Evolutionary conservation across 495 filamentous ascomycete species (phyloP), one percentile per base, ranked within the genome.

Genomic region (Thermothielavioides terrestris): DNA sequence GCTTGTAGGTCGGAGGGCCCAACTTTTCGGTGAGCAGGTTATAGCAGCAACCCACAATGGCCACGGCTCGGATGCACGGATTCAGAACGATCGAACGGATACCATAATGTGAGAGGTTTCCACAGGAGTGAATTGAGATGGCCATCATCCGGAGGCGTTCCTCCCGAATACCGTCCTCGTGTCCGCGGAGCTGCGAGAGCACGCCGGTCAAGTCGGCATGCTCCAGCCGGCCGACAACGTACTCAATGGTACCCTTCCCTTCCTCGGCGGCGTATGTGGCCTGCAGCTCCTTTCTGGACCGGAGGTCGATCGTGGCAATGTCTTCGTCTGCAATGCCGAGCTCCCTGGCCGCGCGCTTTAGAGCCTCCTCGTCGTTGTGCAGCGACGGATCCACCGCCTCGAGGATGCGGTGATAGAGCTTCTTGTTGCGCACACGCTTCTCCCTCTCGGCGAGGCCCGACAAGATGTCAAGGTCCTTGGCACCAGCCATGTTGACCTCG

Each of bases 1-100:
- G 74, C 59, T 96, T 94, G 67, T 82, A 91, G 0, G 88, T 88
- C 15, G 89, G 84, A 26, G 88, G 88, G 2, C 87, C 85, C 18
- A 94, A 77, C 43, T 89, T 81, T 61, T 96, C 92, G 3, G 90
- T 95, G 47, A 96, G 65, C 17, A 96, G 82, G 52, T 98, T 98
- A 73, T 98, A 96, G 71, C 92, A 98, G 71, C 92, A 98, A 30
- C 92, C 92, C 35, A 98, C 86, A 62, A 98, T 86, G 30, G 92
- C 92, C 38, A 97, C 84, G 12, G 88, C 89, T 15, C 83, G 78
- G 43, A 97, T 87, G 23, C 79, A 75, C 1, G 89, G 85, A 58
- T 95, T 96, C 30, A 88, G 60, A 12, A 86, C 65, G 36, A 98
- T 74, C 4, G 92, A 92, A 6, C 86, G 84, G 35, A 98, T 81